These are phyloP conservation scores for Backusella westeae DNA, from an alignment of 192 early-diverging fungal genomes.

Conservation along the genomic window DNA sequence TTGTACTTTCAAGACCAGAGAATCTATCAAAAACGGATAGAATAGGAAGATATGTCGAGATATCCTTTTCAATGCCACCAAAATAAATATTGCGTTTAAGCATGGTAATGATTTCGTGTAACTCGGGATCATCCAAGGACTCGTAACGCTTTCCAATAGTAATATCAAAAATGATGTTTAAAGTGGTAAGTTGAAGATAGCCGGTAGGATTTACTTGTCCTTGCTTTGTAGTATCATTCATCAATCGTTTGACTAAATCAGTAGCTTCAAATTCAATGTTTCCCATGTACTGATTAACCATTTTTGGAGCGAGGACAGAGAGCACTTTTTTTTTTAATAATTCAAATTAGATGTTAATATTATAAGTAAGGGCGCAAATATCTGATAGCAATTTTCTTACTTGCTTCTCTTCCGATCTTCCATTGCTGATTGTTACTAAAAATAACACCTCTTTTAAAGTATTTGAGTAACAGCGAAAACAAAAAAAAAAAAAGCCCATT, in stretches of 20 bases:
- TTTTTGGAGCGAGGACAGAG: not conserved
- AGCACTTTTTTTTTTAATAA: not conserved
- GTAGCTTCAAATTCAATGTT: not conserved
- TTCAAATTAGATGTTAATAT: too few relatives aligned
- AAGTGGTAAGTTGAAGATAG: not conserved
- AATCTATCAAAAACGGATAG: not conserved
- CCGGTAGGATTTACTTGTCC: not conserved
- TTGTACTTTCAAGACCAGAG: not conserved
- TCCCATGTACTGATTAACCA: not conserved
- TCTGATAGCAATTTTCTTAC: not conserved
- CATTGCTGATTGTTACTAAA: not conserved
- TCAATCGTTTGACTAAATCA: not conserved
- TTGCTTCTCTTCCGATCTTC: not conserved
- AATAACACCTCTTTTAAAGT: conserved; percentile 5
- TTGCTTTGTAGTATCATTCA: not conserved
- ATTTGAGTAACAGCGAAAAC: not conserved
- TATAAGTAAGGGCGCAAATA: too few relatives aligned
- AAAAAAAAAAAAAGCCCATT: not conserved
- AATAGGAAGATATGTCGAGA: not conserved
- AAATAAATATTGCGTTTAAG: not conserved
- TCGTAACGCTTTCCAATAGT: conserved; percentile 5
- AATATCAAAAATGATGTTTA: conserved; percentile 5
- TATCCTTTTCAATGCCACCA: conserved; percentile 2
- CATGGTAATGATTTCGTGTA: not conserved
- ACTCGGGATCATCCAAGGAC: conserved; percentile 1